phyloP scores from a whole-genome alignment of 2,329 filamentous ascomycete genomes.

The Cladosporium sp. region DNA sequence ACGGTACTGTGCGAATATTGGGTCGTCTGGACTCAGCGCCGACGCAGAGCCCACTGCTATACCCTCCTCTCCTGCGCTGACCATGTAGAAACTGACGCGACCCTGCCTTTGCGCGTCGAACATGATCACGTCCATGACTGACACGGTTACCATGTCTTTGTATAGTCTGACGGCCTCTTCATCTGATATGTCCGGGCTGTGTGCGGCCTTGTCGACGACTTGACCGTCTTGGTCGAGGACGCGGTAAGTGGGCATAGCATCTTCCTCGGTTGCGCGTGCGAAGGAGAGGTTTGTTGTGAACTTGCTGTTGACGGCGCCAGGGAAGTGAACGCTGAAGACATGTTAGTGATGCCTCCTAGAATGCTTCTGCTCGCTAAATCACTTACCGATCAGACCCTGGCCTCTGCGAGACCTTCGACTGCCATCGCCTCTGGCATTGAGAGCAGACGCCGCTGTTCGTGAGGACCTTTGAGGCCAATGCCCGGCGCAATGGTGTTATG shows the following conservation, averaged over 20 bases:
- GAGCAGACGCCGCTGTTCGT: constrained; percentile 1
- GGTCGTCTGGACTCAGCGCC: constrained; percentile 74
- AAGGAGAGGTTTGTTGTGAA: constrained; percentile 80
- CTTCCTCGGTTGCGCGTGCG: constrained; percentile 62
- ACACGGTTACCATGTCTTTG: constrained; percentile 59
- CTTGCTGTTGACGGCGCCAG: constrained; percentile 89
- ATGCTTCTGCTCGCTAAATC: background rate
- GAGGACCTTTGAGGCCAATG: background rate
- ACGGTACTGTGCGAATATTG: constrained; percentile 90
- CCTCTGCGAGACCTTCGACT: constrained; percentile 49
- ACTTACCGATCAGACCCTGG: constrained; percentile 56
- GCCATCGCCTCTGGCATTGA: constrained; percentile 39
- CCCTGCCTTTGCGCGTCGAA: constrained; percentile 95
- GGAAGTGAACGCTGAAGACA: constrained; percentile 58
- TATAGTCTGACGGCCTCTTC: constrained; percentile 57
- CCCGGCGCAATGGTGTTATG: background rate
- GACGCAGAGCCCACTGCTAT: constrained; percentile 85
- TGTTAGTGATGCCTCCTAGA: constrained; percentile 1
- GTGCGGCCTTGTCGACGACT: constrained; percentile 67
- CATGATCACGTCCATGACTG: constrained; percentile 96
- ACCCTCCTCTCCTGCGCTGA: constrained; percentile 86
- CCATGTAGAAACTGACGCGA: constrained; percentile 96
- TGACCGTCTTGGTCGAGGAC: constrained; percentile 83
- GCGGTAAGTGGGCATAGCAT: constrained; percentile 83
- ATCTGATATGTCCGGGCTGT: constrained; percentile 57